Evolutionary conservation across 2,329 filamentous ascomycete species (phyloP), one percentile per base, ranked within the genome.

Genomic region (Parafenestella ontariensis): DNA sequence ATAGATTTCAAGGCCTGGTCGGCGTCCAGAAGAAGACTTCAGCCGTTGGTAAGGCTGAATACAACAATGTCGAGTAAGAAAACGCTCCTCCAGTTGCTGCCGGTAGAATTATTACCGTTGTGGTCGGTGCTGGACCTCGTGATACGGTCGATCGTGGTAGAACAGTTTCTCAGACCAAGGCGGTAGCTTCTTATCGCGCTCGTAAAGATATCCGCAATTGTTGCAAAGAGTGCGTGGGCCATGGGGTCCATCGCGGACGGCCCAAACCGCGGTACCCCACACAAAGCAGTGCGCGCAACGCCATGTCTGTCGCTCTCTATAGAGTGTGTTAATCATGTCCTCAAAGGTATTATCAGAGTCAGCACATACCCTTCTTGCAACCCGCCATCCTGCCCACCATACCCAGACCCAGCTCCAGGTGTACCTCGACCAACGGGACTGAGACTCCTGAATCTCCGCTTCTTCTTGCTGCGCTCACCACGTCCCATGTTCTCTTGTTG

Each of bases 381-480:
- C 42, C 86, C 83, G 52, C 85, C 79, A 37, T 86, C 85, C 34
- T 88, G 85, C 61, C 88, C 89, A 9, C 89, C 92, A 77, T 85
- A 89, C 10, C 89, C 89, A 18, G 87, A 83, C 6, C 81, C 82
- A 44, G 81, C 80, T 64, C 96, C 93, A 0, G 92, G 93, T 1
- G 93, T 97, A 10, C 90, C 90, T 52, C 93, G 84, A n/a, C 85
- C 90, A 18, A 87, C 78, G 0, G 95, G 94, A 70, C 92, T 96
- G 58, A 96, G 76, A 75, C 92, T 96, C 64, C 93, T 86, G 80
- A 97, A 96, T 23, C 93, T 85, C 61, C 91, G 85, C 85, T 97
- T 97, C 83, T 96, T 96, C 83, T 96, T 98, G 66, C 90, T 95
- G 41, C 94, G 82, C 77, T 97, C 94, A 21, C 94, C 94, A 49